Evolutionary conservation across 352 stramenopile species (phyloP).

Genomic region (Halophytophthora polymorphica): DNA sequence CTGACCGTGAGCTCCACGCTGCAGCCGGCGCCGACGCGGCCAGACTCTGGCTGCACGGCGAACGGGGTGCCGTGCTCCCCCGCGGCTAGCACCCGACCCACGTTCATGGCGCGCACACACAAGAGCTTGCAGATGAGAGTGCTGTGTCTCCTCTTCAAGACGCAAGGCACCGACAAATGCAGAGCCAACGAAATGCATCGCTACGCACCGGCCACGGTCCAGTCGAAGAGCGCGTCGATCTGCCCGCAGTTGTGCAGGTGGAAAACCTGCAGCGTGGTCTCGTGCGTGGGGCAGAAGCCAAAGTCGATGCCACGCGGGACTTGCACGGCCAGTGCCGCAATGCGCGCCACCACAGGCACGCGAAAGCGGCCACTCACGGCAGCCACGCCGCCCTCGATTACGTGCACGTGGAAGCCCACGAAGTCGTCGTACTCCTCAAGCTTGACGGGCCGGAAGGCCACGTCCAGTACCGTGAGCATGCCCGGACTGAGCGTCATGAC

Average conservation of each 20-base stretch:
- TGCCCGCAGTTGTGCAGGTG: constrained; percentile 84
- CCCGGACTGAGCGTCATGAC: constrained; percentile 86
- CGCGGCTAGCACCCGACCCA: constrained; percentile 19
- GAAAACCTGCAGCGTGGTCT: constrained; percentile 76
- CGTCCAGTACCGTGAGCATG: constrained; percentile 82
- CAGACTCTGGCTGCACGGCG: constrained; percentile 62
- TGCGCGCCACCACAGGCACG: constrained; percentile 80
- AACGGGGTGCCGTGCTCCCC: constrained; percentile 75
- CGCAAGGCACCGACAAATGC: too few species aligned
- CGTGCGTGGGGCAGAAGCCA: constrained; percentile 86
- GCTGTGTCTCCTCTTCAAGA: too few species aligned
- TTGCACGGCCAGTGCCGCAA: constrained; percentile 65
- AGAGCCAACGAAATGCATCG: background rate
- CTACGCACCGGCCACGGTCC: constrained; percentile 54
- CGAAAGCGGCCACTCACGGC: constrained; percentile 77
- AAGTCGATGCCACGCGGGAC: constrained; percentile 78
- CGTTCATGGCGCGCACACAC: background rate
- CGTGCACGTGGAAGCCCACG: constrained; percentile 86
- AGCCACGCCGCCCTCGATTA: constrained; percentile 73
- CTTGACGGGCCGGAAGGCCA: constrained; percentile 89
- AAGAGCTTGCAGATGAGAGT: background rate
- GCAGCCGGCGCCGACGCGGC: constrained; percentile 60
- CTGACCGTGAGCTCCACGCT: constrained; percentile 66
- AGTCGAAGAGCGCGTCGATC: constrained; percentile 84
- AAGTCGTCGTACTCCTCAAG: constrained; percentile 91